Percentiles rank a stretch among this genome's conserved stretches.
phyloP scores from a whole-genome alignment of 73 alveolate species.

The Paramecium pentaurelia region DNA sequence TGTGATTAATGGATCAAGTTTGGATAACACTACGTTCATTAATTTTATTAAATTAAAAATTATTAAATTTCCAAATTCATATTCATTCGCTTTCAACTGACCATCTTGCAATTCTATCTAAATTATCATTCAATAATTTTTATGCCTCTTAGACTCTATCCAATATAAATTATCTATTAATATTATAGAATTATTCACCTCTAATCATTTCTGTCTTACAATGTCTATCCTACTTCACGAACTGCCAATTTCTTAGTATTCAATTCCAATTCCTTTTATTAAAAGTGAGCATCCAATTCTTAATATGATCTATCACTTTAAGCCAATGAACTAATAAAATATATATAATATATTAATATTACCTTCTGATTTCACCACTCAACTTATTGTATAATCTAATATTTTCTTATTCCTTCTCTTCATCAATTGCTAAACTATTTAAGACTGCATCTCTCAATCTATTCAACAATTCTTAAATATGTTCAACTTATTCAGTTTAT shows the following conservation, averaged over 20 bases:
- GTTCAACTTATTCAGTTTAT: not conserved
- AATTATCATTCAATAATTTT: not conserved
- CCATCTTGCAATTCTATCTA: constrained; percentile 40
- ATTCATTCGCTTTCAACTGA: not conserved
- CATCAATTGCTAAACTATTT: constrained; percentile 15
- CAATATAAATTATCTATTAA: not conserved
- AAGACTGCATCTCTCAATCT: not conserved
- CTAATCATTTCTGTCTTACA: constrained; percentile 21
- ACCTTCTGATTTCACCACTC: constrained; percentile 16
- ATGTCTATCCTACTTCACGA: not conserved
- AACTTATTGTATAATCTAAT: not conserved
- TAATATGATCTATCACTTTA: not conserved
- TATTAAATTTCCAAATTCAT: not conserved
- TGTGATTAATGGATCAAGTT: not conserved
- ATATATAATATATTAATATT: not conserved
- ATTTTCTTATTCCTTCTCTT: constrained; percentile 38
- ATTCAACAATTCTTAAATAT: not conserved
- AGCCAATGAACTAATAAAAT: not conserved
- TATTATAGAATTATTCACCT: not conserved
- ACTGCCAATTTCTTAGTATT: not conserved
- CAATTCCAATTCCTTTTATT: not conserved
- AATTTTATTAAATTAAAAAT: not conserved
- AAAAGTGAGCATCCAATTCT: not conserved
- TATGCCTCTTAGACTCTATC: constrained; percentile 12
- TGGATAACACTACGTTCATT: not conserved